These are phyloP conservation scores for Phytophthora ramorum DNA, from an alignment of 352 stramenopile species.

Conservation along the genomic window DNA sequence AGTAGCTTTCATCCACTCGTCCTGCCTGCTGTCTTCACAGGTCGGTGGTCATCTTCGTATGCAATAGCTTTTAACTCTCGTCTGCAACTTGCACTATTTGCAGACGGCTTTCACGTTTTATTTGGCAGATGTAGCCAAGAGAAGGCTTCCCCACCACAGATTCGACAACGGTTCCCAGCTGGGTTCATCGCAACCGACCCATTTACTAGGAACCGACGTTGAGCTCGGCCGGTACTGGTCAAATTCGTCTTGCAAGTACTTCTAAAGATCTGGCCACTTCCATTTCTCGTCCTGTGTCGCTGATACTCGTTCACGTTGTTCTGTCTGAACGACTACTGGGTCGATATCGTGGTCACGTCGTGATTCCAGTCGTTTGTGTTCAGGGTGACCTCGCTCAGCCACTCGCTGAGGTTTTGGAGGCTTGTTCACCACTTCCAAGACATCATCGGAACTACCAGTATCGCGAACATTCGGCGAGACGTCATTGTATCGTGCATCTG, in stretches of 20 bases:
- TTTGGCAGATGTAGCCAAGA: background rate
- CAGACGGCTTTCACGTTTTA: background rate
- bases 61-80: background rate
- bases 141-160: no score
- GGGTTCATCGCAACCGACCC: no score
- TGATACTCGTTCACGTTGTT: background rate
- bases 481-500: no score
- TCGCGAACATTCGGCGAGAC: no score
- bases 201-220: no score
- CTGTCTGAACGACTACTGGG: constrained; percentile 2
- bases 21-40: no score
- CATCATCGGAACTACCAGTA: no score
- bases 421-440: background rate
- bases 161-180: no score
- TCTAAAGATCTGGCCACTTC: constrained; percentile 6
- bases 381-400: background rate
- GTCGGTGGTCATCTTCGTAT: no score
- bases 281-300: constrained; percentile 7
- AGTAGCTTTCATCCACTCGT: no score
- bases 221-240: no score
- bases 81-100: constrained; percentile 6
- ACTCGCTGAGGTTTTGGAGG: background rate
- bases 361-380: no score
- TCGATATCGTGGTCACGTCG: background rate
- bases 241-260: background rate